Percentiles rank a stretch among this genome's conserved stretches.
phyloP scores from a whole-genome alignment of 768 basidiomycete genomes.

The Russula brevipes region DNA sequence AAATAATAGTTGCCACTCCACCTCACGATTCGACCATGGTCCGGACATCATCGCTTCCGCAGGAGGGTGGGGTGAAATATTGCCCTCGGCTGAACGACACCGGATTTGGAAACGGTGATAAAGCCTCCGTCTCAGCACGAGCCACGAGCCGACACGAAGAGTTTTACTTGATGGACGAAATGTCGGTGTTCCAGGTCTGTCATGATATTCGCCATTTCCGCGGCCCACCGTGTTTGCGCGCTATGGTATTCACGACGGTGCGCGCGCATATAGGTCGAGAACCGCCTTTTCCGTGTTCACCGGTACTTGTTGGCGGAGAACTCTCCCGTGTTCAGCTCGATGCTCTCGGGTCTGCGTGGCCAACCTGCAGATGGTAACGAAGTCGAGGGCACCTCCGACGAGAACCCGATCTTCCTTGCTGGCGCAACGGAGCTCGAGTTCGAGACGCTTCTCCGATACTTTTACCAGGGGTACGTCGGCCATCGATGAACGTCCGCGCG shows the following conservation, averaged over 20 bases:
- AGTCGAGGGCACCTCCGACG: conserved; percentile 11
- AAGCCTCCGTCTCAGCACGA: conserved; percentile 3
- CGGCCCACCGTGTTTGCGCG: not conserved
- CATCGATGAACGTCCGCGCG: no score
- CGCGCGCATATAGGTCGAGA: conserved; percentile 5
- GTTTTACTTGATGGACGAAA: conserved; percentile 22
- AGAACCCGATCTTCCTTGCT: conserved; percentile 14
- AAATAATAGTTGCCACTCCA: conserved; percentile 2
- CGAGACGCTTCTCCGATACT: conserved; percentile 14
- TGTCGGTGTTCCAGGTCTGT: conserved; percentile 22
- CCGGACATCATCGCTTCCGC: not conserved
- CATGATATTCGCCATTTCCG: not conserved
- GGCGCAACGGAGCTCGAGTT: conserved; percentile 19
- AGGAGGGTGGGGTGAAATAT: not conserved
- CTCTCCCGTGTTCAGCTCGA: conserved; percentile 12
- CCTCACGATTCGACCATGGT: conserved; percentile 4
- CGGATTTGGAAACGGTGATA: not conserved
- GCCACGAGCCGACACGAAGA: conserved; percentile 8
- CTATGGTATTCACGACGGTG: not conserved
- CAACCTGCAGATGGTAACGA: not conserved
- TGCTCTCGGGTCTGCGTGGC: conserved; percentile 9
- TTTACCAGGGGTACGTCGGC: conserved; percentile 12
- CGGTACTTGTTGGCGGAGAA: conserved; percentile 20
- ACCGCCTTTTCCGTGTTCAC: conserved; percentile 19
- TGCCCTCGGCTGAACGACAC: conserved; percentile 3